phyloP scores from a whole-genome alignment of 2,329 filamentous ascomycete species.

The Pestalotiopsis fici region DNA sequence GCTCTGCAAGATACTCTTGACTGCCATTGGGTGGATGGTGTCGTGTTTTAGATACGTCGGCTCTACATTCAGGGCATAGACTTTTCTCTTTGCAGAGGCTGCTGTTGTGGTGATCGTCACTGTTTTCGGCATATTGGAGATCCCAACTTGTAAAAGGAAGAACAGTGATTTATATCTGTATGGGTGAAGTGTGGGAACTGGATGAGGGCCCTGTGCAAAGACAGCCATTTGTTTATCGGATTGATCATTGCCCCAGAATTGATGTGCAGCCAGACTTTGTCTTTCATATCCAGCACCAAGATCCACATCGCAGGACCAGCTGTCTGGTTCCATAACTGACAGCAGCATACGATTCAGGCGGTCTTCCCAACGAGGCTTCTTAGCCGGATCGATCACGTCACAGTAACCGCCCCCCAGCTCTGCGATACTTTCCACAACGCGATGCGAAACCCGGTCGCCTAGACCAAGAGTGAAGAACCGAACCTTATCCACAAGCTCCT shows the following conservation, averaged over 20 bases:
- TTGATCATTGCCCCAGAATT: neutral
- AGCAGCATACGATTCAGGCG: neutral
- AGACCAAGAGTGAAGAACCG: neutral
- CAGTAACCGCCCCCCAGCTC: neutral
- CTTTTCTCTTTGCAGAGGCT: neutral
- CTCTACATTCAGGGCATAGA: neutral
- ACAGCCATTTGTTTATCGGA: neutral
- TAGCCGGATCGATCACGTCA: neutral
- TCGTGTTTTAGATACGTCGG: neutral
- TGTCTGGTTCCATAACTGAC: neutral
- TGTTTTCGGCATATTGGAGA: neutral
- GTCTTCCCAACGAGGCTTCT: neutral
- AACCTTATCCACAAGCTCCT: neutral
- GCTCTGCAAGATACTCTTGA: too few relatives aligned
- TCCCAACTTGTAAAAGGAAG: neutral
- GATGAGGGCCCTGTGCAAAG: neutral
- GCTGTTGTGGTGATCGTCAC: neutral
- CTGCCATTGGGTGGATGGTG: neutral
- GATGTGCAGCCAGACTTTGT: neutral
- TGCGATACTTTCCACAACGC: neutral
- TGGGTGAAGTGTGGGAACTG: neutral
- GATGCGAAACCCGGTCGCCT: neutral
- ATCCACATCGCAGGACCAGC: neutral
- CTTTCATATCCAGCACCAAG: neutral
- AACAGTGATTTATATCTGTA: neutral